These are phyloP conservation scores for Achaetomium macrosporum DNA, from an alignment of 2,329 filamentous ascomycete species.

Conservation along the genomic window DNA sequence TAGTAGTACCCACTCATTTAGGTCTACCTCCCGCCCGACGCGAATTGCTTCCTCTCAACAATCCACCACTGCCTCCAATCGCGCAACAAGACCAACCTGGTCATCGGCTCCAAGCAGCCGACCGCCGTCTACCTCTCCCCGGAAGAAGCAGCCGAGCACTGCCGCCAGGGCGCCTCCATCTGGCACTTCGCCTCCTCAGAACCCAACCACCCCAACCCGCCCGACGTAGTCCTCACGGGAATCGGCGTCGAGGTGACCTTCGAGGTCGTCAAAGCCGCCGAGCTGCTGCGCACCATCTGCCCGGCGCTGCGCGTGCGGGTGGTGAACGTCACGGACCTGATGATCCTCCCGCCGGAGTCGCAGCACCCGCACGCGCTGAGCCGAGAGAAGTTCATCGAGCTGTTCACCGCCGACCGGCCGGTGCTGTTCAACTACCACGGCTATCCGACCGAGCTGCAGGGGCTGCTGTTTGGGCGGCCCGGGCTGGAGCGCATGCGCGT, in stretches of 20 bases:
- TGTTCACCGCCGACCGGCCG: conserved; percentile 52
- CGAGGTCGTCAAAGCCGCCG: conserved; percentile 56
- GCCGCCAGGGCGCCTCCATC: conserved; percentile 51
- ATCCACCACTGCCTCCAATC: conserved; percentile 56
- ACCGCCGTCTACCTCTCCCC: conserved; percentile 54
- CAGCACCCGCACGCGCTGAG: conserved; percentile 54
- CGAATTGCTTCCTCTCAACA: conserved; percentile 62
- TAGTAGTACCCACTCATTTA: conserved; percentile 1
- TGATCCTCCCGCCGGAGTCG: conserved; percentile 52
- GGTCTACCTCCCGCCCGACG: conserved; percentile 62
- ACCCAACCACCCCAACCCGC: conserved; percentile 36
- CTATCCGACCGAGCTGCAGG: conserved; percentile 55
- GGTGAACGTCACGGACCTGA: conserved; percentile 60
- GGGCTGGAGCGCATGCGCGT: conserved; percentile 48
- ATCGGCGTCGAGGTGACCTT: conserved; percentile 62
- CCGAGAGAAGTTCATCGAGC: conserved; percentile 43
- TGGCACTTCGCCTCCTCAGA: conserved; percentile 56
- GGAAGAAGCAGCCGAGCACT: conserved; percentile 56
- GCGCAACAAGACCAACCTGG: conserved; percentile 60
- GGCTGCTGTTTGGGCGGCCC: conserved; percentile 53
- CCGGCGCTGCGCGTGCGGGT: conserved; percentile 54
- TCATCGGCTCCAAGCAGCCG: conserved; percentile 63
- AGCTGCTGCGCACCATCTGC: conserved; percentile 43
- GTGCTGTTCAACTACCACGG: conserved; percentile 65
- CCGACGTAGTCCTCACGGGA: conserved; percentile 59